Base-by-base conservation (phyloP, 2,329 filamentous ascomycete genomes). In the Colletotrichum agaves region DNA sequence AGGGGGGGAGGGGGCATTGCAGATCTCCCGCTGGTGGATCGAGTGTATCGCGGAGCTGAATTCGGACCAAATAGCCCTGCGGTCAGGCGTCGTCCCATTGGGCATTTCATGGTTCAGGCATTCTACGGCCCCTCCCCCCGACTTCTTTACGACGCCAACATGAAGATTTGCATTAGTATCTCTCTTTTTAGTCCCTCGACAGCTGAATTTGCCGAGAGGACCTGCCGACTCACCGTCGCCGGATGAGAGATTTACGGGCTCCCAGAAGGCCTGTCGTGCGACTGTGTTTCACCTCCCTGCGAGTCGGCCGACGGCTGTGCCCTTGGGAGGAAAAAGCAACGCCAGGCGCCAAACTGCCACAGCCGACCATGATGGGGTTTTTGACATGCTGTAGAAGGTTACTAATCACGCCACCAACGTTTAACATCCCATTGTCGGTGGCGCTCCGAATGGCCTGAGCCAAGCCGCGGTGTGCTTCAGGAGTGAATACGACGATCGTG, bases 281-380 rank as follows among this genome's bases (percentile, higher is more conserved):
- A 61, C 49, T 55, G 21, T 46, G 49, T 55, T 55, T 53, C 60
- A 57, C 60, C 49, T 46, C 8, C 21, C 50, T 47, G 39, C 49
- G 41, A 62, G 49, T 44, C 37, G 39, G 60, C 31, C 60, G 49
- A 62, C 39, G 49, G 60, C 60, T 62, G 60, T 23, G 60, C n/a
- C 27, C 13, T 33, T n/a, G n/a, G n/a, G n/a, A n/a, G 13, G n/a
- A 17, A 62, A 62, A 47, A 62, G 60, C 60, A 62, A 62, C 39
- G 5, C 27, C 39, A 35, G 41, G 60, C 49, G 60, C 60, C 37
- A 47, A 47, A n/a, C 27, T 19, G 17, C 13, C 27, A 57, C 49
- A 44, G 27, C 13, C 4, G 37, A 35, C 50, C 60, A 23, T 11
- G 17, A 35, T 35, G 17, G 27, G 35, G n/a, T n/a, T 27, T 21